These are phyloP conservation scores for Ascochyta lentis DNA, from an alignment of 2,329 filamentous ascomycete species.

Conservation along the genomic window DNA sequence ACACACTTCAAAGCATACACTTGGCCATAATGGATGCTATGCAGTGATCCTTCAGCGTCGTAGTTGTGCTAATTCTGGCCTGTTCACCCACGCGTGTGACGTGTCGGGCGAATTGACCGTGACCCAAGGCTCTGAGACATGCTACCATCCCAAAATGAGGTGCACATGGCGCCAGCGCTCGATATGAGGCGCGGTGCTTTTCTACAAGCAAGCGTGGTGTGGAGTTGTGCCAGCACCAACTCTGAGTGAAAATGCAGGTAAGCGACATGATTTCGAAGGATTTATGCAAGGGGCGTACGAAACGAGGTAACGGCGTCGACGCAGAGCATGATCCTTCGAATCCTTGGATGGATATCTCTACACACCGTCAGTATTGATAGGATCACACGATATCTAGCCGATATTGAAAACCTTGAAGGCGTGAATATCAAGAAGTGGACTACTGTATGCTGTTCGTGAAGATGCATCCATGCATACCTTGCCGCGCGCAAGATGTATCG, in stretches of 20 bases:
- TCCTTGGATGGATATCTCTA: neutral
- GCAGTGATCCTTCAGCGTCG: constrained; percentile 10
- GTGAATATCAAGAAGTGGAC: neutral
- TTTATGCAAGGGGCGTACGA: constrained; percentile 5
- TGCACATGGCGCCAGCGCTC: neutral
- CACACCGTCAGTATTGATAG: neutral
- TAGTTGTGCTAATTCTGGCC: constrained; percentile 1
- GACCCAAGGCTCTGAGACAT: constrained; percentile 4
- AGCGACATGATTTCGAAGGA: constrained; percentile 4
- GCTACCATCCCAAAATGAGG: neutral
- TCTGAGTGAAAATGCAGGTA: constrained; percentile 1
- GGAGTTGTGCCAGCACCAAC: neutral
- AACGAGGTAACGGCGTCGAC: neutral
- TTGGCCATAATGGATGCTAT: constrained; percentile 1
- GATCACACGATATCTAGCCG: neutral
- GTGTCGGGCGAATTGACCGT: neutral
- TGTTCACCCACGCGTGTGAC: constrained; percentile 5
- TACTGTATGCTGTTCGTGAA: neutral
- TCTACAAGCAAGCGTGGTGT: constrained; percentile 4
- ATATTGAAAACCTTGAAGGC: neutral
- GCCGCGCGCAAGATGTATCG: neutral
- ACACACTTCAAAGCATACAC: neutral
- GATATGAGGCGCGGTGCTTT: constrained; percentile 4
- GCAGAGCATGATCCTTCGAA: constrained; percentile 1
- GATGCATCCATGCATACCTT: neutral